Evolutionary conservation across 2,329 filamentous ascomycete genomes (phyloP).

Genomic region (Dactylellina haptotyla): DNA sequence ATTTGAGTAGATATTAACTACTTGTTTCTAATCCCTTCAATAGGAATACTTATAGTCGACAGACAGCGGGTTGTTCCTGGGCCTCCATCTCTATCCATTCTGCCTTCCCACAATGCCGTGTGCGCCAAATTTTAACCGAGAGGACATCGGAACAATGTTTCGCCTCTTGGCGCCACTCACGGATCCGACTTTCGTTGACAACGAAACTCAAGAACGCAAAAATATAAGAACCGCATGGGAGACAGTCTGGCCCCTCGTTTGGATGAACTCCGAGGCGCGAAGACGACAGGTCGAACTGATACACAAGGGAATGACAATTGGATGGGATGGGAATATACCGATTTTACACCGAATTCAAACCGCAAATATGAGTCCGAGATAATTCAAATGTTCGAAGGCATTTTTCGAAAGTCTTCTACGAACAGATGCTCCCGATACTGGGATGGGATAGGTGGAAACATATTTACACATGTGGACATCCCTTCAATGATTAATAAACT

Average conservation of each 20-base stretch:
- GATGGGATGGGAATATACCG: not conserved
- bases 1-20: too few relatives aligned
- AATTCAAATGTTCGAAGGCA: too few relatives aligned
- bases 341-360: not conserved
- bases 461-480: too few relatives aligned
- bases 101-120: not conserved
- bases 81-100: not conserved
- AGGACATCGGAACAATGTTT: not conserved
- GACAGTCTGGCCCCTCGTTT: not conserved
- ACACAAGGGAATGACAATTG: not conserved
- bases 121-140: not conserved
- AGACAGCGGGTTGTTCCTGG: too few relatives aligned
- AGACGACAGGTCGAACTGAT: not conserved
- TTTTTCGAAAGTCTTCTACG: too few relatives aligned
- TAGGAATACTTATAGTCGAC: too few relatives aligned
- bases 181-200: not conserved
- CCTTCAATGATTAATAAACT: too few relatives aligned
- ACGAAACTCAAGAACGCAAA: not conserved
- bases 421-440: too few relatives aligned
- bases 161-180: not conserved
- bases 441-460: too few relatives aligned
- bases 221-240: not conserved
- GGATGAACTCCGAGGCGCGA: not conserved
- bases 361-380: too few relatives aligned
- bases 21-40: too few relatives aligned